Evolutionary conservation across 305 asterid genomes (phyloP), one percentile per base, ranked within the genome.

Genomic region (Solanum aculeatissimum): DNA sequence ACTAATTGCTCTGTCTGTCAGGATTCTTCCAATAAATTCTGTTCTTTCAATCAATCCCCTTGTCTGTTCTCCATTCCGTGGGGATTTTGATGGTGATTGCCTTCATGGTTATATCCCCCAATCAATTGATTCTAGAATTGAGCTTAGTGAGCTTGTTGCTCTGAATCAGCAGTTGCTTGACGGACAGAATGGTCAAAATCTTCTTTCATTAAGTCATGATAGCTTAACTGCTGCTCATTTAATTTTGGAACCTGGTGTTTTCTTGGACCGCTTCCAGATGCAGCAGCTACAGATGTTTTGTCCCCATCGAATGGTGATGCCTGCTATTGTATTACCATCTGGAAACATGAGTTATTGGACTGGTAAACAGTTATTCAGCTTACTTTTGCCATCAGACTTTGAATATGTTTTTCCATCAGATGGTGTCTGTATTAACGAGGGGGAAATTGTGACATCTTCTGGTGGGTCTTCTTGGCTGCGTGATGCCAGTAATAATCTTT

Each of bases 31-130:
- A 0, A 84, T 85, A 75, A 84, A 83, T 40, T 88, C 92, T 35
- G 98, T 89, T 87, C 88, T 92, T 51, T 91, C 98, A 43, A 92
- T 97, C 49, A 97, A 97, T 83, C 99, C 99, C 23, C 93, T 93
- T 32, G 88, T 94, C 9, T 97, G 99, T 87, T 86, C 92, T 54
- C 99, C 99, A 49, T 89, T 97, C 54, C 92, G 97, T 84, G 99
- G 99, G 55, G 99, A 97, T 87, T 97, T 97, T 53, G 99, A 97
- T 88, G 99, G 99, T 19, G 99, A 97, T 78, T 95, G 99, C 85
- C 94, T 97, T 84, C 99, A 97, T 84, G 99, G 99, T 42, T 97
- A 89, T 88, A 93, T 95, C 79, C 99, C 99, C 12, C 99, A 97
- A 71, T 94, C 99, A 5, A 86, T 92, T 29, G 89, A 88, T 84